Base-by-base conservation (phyloP, 495 filamentous ascomycete genomes). In the Penicillium mononematosum region DNA sequence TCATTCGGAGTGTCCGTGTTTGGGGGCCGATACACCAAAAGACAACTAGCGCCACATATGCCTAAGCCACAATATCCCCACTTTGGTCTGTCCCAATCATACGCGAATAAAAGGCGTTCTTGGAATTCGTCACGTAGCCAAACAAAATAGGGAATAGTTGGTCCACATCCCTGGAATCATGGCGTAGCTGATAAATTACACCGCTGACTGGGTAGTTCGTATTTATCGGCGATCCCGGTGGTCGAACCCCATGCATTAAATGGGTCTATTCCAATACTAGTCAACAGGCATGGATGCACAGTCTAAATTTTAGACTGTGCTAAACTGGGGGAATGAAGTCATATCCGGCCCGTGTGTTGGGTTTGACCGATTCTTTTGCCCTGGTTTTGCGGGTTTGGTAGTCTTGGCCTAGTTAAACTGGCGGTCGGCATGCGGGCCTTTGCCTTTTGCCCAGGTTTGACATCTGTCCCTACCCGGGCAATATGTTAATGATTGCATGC, bases 171-270 rank as follows among this genome's bases (percentile, higher is more conserved):
- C 50, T 58, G 22, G 8, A 27, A 39, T 56, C 22, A 57, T 63
- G 65, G 65, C 65, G 65, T 62, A 68, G 65, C 56, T 57, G n/a
- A 22, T 53, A 27, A 34, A 34, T 44, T 61, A 61, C 61, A 64
- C 61, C 61, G 60, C 63, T 63, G 47, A 34, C 29, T 20, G 27
- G 44, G 27, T 14, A 43, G 53, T 47, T 55, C 53, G 53, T 55
- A 61, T 57, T 45, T 55, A 53, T 65, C 63, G 63, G 63, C 59
- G 59, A 59, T 59, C 56, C 63, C 63, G 63, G 63, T 61, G 36
- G 47, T 49, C 58, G 27, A 39, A 20, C 14, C 45, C 25, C 45
- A 14, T 29, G 12, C 16, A 10, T 31, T 17, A 1, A 45, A 17
- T 39, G 25, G 14, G 16, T 19, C 45, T 47, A 19, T 47, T 8